phyloP scores from a whole-genome alignment of 2,329 filamentous ascomycete species.

The Colletotrichum abscissum region DNA sequence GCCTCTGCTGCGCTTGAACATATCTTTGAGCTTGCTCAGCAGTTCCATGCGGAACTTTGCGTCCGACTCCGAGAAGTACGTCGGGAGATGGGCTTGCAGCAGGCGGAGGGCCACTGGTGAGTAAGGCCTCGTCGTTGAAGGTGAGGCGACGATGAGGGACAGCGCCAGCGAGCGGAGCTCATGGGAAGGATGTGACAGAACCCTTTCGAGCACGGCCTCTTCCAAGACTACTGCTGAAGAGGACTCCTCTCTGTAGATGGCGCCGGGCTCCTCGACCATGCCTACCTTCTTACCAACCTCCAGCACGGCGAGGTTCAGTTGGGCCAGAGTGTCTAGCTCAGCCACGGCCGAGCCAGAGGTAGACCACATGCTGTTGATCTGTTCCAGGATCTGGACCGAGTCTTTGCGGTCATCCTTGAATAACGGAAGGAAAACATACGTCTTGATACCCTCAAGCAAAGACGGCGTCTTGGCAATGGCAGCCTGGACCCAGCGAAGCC shows the following conservation, averaged over 20 bases:
- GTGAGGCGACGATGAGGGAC: slow-evolving; percentile 81
- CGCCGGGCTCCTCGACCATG: slow-evolving; percentile 74
- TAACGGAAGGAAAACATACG: slow-evolving; percentile 71
- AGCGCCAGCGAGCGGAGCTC: slow-evolving; percentile 83
- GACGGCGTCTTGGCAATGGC: slow-evolving; percentile 60
- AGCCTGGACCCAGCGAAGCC: slow-evolving; percentile 67
- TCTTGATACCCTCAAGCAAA: slow-evolving; percentile 72
- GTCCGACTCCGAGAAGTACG: slow-evolving; percentile 85
- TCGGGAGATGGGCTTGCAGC: slow-evolving; percentile 73
- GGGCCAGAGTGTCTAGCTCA: slow-evolving; percentile 63
- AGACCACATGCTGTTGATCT: slow-evolving; percentile 63
- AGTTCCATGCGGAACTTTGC: slow-evolving; percentile 88
- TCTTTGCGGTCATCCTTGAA: slow-evolving; percentile 68
- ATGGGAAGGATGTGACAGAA: slow-evolving; percentile 67
- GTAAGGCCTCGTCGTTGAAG: slow-evolving; percentile 79
- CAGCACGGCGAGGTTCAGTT: slow-evolving; percentile 74
- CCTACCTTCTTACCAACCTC: slow-evolving; percentile 78
- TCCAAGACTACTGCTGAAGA: slow-evolving; percentile 47
- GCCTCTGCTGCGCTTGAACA: slow-evolving; percentile 80
- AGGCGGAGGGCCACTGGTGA: slow-evolving; percentile 69
- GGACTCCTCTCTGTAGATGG: slow-evolving; percentile 19
- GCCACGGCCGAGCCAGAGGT: slow-evolving; percentile 56
- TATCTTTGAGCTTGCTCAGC: slow-evolving; percentile 77
- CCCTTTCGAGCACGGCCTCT: slow-evolving; percentile 58
- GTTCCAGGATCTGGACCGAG: slow-evolving; percentile 67